Percentiles rank a stretch among this genome's conserved stretches.
Evolutionary conservation across 192 early-diverging fungal genomes (phyloP).

Genomic region (Backusella mclennaniae): DNA sequence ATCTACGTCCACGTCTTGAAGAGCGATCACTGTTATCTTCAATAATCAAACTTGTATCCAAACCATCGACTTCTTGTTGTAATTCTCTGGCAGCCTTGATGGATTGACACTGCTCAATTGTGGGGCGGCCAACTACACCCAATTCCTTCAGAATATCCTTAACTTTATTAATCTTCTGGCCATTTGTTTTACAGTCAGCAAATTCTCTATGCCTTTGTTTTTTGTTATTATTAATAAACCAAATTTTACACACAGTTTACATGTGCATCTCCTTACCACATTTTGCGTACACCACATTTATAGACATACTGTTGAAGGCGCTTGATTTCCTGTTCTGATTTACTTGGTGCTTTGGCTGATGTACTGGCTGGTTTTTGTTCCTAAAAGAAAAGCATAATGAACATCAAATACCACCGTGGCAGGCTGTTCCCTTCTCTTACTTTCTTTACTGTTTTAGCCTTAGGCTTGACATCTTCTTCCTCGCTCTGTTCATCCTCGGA

Average conservation of each 20-base stretch:
- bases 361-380: background rate
- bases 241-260: background rate
- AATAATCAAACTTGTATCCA: constrained; percentile 38
- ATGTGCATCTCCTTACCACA: background rate
- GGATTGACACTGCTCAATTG: constrained; percentile 54
- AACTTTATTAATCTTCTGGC: constrained; percentile 44
- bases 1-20: background rate
- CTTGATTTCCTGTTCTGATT: constrained; percentile 9
- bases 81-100: constrained; percentile 53
- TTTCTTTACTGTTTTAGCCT: background rate
- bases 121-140: constrained; percentile 55
- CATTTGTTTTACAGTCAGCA: constrained; percentile 34
- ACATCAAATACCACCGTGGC: background rate
- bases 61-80: constrained; percentile 49
- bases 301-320: constrained; percentile 9
- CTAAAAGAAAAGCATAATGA: background rate
- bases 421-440: background rate
- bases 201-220: constrained; percentile 38
- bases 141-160: constrained; percentile 42
- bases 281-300: constrained; percentile 14
- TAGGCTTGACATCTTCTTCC: background rate
- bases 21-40: background rate
- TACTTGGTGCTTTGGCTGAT: background rate
- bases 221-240: background rate
- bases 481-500: background rate